Percentiles rank a stretch among this genome's conserved stretches.
Evolutionary conservation across 2,329 filamentous ascomycete species (phyloP).

Genomic region (Colletotrichum sp.): DNA sequence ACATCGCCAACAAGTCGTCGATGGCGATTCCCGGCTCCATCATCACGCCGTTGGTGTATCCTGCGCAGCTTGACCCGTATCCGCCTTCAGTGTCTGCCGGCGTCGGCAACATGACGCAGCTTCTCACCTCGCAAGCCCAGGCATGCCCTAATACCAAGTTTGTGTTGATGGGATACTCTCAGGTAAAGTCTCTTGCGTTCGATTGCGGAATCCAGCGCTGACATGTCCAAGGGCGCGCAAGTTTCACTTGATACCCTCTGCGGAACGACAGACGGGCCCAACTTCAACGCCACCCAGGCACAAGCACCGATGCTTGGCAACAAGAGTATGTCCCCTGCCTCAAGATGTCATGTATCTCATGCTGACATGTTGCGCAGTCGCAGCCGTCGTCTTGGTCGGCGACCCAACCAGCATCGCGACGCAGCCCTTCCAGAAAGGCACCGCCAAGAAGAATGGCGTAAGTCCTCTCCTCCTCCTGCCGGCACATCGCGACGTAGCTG

Average conservation of each 20-base stretch:
- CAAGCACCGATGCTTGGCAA: constrained; percentile 30
- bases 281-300: constrained; percentile 28
- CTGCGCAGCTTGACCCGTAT: constrained; percentile 40
- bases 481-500: fast-evolving
- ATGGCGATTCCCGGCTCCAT: constrained; percentile 36
- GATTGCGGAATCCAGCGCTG: not conserved
- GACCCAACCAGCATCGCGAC: constrained; percentile 44
- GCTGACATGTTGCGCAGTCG: constrained; percentile 30
- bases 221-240: constrained; percentile 38
- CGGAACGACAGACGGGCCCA: constrained; percentile 32
- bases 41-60: constrained; percentile 41
- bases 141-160: constrained; percentile 42
- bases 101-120: constrained; percentile 31
- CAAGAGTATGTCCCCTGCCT: constrained; percentile 31
- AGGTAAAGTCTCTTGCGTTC: constrained; percentile 27
- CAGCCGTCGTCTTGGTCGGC: constrained; percentile 44
- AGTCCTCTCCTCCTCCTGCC: constrained; percentile 14
- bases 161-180: constrained; percentile 47
- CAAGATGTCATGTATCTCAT: fast-evolving
- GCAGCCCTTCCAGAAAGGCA: constrained; percentile 39
- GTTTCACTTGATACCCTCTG: constrained; percentile 42
- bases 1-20: constrained; percentile 35
- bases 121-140: constrained; percentile 34
- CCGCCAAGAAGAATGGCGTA: constrained; percentile 41
- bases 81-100: constrained; percentile 38